These are phyloP conservation scores for Clausena lansium DNA, from an alignment of 345 rosid genomes.

Conservation along the genomic window DNA sequence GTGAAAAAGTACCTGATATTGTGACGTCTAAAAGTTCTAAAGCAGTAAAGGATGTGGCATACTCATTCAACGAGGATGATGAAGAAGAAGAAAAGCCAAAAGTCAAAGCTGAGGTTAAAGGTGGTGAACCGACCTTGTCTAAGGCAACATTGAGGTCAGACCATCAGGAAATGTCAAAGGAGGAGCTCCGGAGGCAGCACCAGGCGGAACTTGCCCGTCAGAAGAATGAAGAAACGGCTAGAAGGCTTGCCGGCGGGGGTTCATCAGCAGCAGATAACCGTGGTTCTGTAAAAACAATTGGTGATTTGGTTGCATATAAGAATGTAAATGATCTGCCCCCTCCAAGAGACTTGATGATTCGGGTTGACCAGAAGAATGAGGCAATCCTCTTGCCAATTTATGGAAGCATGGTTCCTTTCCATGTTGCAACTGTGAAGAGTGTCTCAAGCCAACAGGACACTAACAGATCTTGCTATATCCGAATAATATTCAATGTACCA, in stretches of 20 bases:
- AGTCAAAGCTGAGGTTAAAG: constrained; percentile 26
- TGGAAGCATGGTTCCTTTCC: constrained; percentile 60
- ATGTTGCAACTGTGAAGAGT: constrained; percentile 44
- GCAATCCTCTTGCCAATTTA: constrained; percentile 46
- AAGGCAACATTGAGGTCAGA: constrained; percentile 56
- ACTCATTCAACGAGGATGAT: constrained; percentile 55
- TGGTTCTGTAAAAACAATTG: constrained; percentile 25
- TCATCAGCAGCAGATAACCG: constrained; percentile 32
- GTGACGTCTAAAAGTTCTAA: constrained; percentile 48
- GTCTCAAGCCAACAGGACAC: constrained; percentile 54
- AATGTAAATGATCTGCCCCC: constrained; percentile 51
- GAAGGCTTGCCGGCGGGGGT: constrained; percentile 54
- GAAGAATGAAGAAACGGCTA: constrained; percentile 59
- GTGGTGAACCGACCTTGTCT: constrained; percentile 27
- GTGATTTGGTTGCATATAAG: constrained; percentile 50
- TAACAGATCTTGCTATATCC: constrained; percentile 42
- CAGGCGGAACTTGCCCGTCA: constrained; percentile 62
- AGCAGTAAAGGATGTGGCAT: constrained; percentile 52
- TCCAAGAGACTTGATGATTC: constrained; percentile 48
- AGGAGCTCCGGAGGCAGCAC: constrained; percentile 55
- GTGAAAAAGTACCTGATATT: constrained; percentile 35
- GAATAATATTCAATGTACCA: constrained; percentile 49
- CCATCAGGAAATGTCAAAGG: constrained; percentile 51
- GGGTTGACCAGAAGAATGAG: constrained; percentile 54
- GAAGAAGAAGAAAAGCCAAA: constrained; percentile 43